phyloP scores from a whole-genome alignment of 306 rosid genomes.

The Corylus heterophylla region DNA sequence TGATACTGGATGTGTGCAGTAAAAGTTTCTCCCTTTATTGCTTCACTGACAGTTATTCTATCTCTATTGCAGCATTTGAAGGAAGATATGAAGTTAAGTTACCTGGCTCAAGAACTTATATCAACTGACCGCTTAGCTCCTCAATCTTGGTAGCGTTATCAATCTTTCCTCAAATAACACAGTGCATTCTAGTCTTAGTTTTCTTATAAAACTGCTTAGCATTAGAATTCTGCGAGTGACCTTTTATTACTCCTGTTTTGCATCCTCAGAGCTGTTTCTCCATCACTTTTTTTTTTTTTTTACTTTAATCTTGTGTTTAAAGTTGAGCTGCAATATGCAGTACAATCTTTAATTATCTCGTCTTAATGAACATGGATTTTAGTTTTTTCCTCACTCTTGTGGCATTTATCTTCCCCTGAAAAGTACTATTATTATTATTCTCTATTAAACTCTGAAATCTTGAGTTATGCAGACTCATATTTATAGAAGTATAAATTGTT shows the following conservation, averaged over 20 bases:
- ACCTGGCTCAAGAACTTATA: constrained; percentile 87
- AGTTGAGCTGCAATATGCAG: neutral
- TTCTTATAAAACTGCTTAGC: neutral
- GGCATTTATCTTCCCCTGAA: too few relatives aligned
- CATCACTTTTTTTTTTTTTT: neutral
- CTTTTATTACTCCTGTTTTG: neutral
- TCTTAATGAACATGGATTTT: neutral
- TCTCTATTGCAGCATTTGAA: constrained; percentile 81
- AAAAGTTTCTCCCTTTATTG: constrained; percentile 15
- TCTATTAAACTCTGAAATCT: neutral
- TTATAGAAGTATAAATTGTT: neutral
- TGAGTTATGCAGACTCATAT: neutral
- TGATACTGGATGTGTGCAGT: constrained; percentile 6
- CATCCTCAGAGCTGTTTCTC: neutral
- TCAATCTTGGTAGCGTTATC: constrained; percentile 82
- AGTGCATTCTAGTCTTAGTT: neutral
- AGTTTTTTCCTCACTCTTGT: neutral
- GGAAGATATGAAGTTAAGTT: constrained; percentile 98
- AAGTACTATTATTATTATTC: neutral
- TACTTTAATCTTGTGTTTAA: neutral
- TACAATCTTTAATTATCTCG: neutral
- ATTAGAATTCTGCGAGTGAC: neutral
- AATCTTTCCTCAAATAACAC: constrained; percentile 2
- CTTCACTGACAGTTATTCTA: constrained; percentile 30
- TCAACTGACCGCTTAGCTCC: constrained; percentile 94